A percentile compares a stretch with the other conserved stretches of the same genome.
phyloP scores from a whole-genome alignment of 164 flowering plant genomes.

The Warburgia ugandensis region DNA sequence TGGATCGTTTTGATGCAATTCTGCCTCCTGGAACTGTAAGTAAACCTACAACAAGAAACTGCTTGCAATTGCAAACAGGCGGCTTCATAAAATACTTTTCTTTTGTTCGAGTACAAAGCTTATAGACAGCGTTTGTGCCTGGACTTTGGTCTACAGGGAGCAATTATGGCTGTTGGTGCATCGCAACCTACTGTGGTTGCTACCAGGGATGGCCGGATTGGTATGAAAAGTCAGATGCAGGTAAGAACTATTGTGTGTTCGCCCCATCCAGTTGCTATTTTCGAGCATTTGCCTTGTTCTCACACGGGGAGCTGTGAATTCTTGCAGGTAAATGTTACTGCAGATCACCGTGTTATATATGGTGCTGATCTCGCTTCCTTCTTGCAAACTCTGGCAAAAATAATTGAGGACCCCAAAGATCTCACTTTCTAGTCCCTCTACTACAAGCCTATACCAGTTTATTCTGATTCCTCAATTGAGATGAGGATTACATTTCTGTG shows the following conservation, averaged over 20 bases:
- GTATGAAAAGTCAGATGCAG: constrained; percentile 92
- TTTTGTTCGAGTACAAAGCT: too few relatives aligned
- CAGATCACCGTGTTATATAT: constrained; percentile 92
- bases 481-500: too few relatives aligned
- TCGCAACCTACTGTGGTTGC: constrained; percentile 76
- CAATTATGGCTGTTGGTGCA: constrained; percentile 98
- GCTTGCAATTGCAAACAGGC: background rate
- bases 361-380: constrained; percentile 93
- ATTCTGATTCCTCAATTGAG: too few relatives aligned
- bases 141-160: constrained; percentile 90
- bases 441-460: too few relatives aligned
- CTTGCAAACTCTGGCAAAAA: constrained; percentile 81
- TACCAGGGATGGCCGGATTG: constrained; percentile 80
- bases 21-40: constrained; percentile 97
- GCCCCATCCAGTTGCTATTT: too few relatives aligned
- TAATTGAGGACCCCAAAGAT: constrained; percentile 87
- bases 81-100: too few relatives aligned
- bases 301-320: background rate
- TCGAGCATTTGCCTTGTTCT: background rate
- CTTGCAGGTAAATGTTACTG: constrained; percentile 86
- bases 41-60: constrained; percentile 1
- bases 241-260: constrained; percentile 23
- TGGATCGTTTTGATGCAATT: constrained; percentile 97
- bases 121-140: too few relatives aligned
- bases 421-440: constrained; percentile 60